Evolutionary conservation across 345 rosid genomes (phyloP), one percentile per base, ranked within the genome.

Genomic region (Salix koriyanagi): DNA sequence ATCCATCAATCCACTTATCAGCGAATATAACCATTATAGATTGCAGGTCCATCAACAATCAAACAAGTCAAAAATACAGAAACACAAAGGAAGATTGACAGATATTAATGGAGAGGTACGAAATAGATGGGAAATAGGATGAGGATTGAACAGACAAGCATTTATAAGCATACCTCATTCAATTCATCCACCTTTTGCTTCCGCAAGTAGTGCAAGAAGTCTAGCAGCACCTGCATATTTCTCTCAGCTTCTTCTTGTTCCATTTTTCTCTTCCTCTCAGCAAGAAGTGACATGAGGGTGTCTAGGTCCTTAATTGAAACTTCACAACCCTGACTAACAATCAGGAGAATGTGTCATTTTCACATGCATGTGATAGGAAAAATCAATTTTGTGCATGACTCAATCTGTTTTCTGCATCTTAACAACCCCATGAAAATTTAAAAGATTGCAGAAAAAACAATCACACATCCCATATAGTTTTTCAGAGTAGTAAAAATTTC

Each of bases 211-310:
- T 88, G 90, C 85, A 96, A 84, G 86, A 96, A 96, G 81, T 94
- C 96, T 75, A 96, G 76, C 52, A 96, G 85, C 84, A 96, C 91
- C 87, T 96, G 97, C 99, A 92, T 96, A 86, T 92, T 93, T 84
- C 97, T 91, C 87, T 93, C 99, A 65, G 97, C 91, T 86, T 92
- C 98, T 87, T 96, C 99, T 83, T 93, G 97, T 76, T 96, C 98
- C 94, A 91, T 90, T 86, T 96, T 96, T 39, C 93, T 91, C 87
- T 92, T 93, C 88, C 83, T 96, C 87, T 93, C 98, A 21, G 90
- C 83, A 52, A 96, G 97, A 76, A 94, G 82, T 21, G 87, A 60
- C 80, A 92, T 83, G 61, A 96, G 97, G 83, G 54, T 84, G 71
- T 91, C 99, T 77, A 96, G 82, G 78, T 94, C 99, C 89, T 96